A percentile compares a stretch with the other conserved stretches of the same genome.
phyloP scores from a whole-genome alignment of 164 flowering plant species.

The Chimonanthus salicifolius region DNA sequence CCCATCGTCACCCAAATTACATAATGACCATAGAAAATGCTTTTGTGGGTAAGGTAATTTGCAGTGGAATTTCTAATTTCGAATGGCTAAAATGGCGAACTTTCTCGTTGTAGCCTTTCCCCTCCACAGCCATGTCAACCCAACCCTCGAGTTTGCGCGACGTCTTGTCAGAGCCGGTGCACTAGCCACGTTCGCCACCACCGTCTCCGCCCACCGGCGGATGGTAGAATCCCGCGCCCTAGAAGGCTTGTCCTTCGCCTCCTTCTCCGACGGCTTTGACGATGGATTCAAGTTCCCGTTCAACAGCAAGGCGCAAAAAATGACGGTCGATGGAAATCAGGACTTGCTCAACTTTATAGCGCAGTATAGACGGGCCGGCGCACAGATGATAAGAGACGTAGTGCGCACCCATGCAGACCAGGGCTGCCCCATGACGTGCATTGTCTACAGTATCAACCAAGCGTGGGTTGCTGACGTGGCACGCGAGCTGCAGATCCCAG shows the following conservation, averaged over 20 bases:
- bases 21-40: too few relatives aligned
- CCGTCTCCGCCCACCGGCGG: constrained; percentile 18
- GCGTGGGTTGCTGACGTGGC: constrained; percentile 41
- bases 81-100: constrained; percentile 9
- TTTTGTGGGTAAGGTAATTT: too few relatives aligned
- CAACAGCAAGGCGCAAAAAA: neutral
- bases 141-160: constrained; percentile 34
- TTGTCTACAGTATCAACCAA: constrained; percentile 24
- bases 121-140: constrained; percentile 43
- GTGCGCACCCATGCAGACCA: neutral
- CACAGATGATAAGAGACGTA: constrained; percentile 11
- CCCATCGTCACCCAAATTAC: too few relatives aligned
- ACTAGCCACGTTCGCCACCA: constrained; percentile 29
- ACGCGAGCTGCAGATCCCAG: constrained; percentile 17
- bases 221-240: constrained; percentile 1
- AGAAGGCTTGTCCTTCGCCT: constrained; percentile 21
- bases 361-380: constrained; percentile 12
- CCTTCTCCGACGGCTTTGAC: constrained; percentile 32
- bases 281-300: constrained; percentile 26
- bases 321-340: neutral
- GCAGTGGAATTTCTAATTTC: neutral
- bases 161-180: constrained; percentile 23
- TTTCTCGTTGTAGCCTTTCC: constrained; percentile 28
- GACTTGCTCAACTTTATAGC: neutral
- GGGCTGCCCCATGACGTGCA: constrained; percentile 19